phyloP scores from a whole-genome alignment of 2,329 filamentous ascomycete species.

The Penicillium capsulatum region DNA sequence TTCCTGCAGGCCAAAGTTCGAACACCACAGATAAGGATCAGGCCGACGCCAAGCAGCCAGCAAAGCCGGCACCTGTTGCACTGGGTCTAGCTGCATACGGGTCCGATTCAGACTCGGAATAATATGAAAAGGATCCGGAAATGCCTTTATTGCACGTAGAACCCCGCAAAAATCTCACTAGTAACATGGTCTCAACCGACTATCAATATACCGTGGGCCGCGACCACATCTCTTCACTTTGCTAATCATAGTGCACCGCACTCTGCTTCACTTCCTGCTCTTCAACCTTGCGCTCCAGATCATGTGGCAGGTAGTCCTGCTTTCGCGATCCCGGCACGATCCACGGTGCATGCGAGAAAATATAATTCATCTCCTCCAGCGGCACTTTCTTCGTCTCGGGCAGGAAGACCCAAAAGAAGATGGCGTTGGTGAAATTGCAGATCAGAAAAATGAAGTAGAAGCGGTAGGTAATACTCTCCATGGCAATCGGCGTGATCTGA shows the following conservation, averaged over 20 bases:
- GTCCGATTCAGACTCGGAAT: conserved; percentile 43
- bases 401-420: conserved; percentile 65
- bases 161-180: too few relatives aligned
- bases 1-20: conserved; percentile 3
- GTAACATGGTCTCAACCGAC: too few relatives aligned
- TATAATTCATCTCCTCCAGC: conserved; percentile 64
- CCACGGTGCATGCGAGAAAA: conserved; percentile 62
- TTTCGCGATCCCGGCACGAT: conserved; percentile 58
- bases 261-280: conserved; percentile 54
- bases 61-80: conserved; percentile 21
- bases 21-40: conserved; percentile 1
- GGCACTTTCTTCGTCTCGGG: conserved; percentile 62
- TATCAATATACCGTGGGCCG: too few relatives aligned
- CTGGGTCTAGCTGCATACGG: conserved; percentile 39
- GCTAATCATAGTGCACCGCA: conserved; percentile 16
- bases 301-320: conserved; percentile 50
- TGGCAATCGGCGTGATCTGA: conserved; percentile 61
- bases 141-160: too few relatives aligned
- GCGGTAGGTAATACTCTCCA: conserved; percentile 51
- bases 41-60: conserved; percentile 10
- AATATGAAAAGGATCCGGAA: conserved; percentile 9
- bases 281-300: conserved; percentile 57
- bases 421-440: conserved; percentile 64
- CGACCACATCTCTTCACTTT: not conserved
- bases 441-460: conserved; percentile 61